Conservation (phyloP, 2,329 filamentous ascomycete genomes). For the Plectosphaerella sp. region DNA sequence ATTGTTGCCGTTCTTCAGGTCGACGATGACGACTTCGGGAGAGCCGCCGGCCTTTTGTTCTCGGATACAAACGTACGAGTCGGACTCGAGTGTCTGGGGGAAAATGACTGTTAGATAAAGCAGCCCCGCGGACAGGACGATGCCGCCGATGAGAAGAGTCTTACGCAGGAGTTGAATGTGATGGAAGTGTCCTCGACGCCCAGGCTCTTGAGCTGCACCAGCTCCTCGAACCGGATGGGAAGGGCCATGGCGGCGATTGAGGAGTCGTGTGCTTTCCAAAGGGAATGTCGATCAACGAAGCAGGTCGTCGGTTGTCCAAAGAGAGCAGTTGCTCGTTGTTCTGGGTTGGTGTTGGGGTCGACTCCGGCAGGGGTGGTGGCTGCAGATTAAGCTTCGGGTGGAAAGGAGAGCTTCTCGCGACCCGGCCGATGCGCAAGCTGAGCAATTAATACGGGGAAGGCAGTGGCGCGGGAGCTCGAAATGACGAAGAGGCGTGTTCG, state of each 20-base stretch:
- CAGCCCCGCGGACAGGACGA: constrained; percentile 11
- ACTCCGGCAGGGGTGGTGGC: neutral
- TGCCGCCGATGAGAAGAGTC: constrained; percentile 20
- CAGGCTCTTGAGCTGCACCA: constrained; percentile 61
- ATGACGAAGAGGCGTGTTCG: constrained; percentile 6
- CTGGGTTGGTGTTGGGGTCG: neutral
- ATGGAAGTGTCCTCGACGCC: constrained; percentile 50
- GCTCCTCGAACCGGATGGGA: constrained; percentile 91
- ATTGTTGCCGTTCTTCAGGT: constrained; percentile 97
- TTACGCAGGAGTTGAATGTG: constrained; percentile 77
- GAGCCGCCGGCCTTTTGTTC: constrained; percentile 83
- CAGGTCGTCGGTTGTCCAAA: neutral
- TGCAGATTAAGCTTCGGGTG: neutral
- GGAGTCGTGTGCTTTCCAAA: constrained; percentile 5
- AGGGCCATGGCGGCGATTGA: constrained; percentile 52
- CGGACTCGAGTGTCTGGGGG: constrained; percentile 92
- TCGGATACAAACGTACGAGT: constrained; percentile 92
- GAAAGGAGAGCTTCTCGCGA: constrained; percentile 11
- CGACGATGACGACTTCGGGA: constrained; percentile 93
- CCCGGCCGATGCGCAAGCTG: constrained; percentile 10
- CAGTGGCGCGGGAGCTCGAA: constrained; percentile 4
- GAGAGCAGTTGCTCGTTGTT: neutral
- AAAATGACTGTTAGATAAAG: constrained; percentile 69
- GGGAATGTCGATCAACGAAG: constrained; percentile 3
- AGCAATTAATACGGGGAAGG: constrained; percentile 14